phyloP scores from a whole-genome alignment of 345 rosid species.

The Brassica cretica region DNA sequence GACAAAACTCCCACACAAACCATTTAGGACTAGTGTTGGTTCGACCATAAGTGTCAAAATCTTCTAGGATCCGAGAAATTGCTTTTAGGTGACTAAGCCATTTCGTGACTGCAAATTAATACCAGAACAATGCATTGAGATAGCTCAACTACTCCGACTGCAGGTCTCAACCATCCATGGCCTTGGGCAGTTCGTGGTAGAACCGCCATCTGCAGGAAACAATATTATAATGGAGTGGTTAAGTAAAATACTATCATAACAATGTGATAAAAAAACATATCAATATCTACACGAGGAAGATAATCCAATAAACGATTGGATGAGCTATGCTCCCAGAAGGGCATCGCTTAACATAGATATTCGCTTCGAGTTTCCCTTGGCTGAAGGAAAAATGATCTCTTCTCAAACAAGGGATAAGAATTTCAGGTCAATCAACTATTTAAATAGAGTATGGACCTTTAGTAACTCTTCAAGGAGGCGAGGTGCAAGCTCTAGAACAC shows the following conservation, averaged over 20 bases:
- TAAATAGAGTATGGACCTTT: slow-evolving; percentile 58
- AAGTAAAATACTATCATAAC: slow-evolving; percentile 13
- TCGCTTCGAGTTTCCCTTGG: not conserved
- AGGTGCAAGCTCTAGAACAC: slow-evolving; percentile 90
- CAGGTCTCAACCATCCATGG: slow-evolving; percentile 99
- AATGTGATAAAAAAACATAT: slow-evolving; percentile 2
- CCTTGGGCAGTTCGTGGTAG: slow-evolving; percentile 85
- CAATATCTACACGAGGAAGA: slow-evolving; percentile 6
- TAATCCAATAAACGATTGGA: not conserved
- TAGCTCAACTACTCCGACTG: slow-evolving; percentile 89
- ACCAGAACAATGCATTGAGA: slow-evolving; percentile 98
- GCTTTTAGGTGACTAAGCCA: slow-evolving; percentile 18
- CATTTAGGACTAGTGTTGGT: slow-evolving; percentile 87
- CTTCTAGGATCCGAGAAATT: slow-evolving; percentile 83
- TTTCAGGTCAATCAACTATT: not conserved
- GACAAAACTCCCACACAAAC: slow-evolving; percentile 32
- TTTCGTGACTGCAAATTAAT: slow-evolving; percentile 16
- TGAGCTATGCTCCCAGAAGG: slow-evolving; percentile 14
- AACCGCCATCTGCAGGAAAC: slow-evolving; percentile 78
- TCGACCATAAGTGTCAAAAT: not conserved
- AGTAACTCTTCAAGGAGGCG: slow-evolving; percentile 92
- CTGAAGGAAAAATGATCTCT: not conserved
- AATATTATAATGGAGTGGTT: slow-evolving; percentile 7
- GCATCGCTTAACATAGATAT: not conserved
- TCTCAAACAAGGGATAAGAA: not conserved